These are phyloP conservation scores for Penicillium rolfsii DNA, from an alignment of 2,329 filamentous ascomycete genomes.

Conservation along the genomic window DNA sequence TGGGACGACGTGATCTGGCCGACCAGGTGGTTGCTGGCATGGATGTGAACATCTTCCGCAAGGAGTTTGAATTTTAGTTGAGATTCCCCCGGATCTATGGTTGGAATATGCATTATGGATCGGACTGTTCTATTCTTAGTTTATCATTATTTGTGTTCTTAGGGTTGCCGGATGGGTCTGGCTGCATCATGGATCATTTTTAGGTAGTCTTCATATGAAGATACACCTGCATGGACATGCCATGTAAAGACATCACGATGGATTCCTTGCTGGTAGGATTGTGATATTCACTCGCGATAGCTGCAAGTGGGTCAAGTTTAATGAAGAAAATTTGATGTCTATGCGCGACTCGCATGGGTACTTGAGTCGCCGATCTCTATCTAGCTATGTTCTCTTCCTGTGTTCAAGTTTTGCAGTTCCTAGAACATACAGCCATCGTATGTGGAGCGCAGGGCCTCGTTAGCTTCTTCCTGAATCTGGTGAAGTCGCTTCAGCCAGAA, in stretches of 20 bases:
- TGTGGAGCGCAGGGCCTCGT: too few relatives aligned
- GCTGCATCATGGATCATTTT: conserved; percentile 15
- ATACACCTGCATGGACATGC: background rate
- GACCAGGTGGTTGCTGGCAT: conserved; percentile 88
- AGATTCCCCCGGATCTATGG: conserved; percentile 14
- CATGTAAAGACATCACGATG: conserved; percentile 8
- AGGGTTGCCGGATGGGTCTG: conserved; percentile 17
- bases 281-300: too few relatives aligned
- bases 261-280: too few relatives aligned
- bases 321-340: too few relatives aligned
- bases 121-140: background rate
- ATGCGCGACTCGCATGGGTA: too few relatives aligned
- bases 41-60: conserved; percentile 84
- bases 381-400: too few relatives aligned
- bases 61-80: conserved; percentile 81
- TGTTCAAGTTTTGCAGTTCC: too few relatives aligned
- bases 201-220: background rate
- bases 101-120: conserved; percentile 9
- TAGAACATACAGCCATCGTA: too few relatives aligned
- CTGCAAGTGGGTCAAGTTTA: too few relatives aligned
- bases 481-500: too few relatives aligned
- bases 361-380: too few relatives aligned
- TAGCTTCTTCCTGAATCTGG: too few relatives aligned
- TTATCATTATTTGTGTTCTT: background rate
- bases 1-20: conserved; percentile 84